A percentile compares a stretch with the other conserved stretches of the same genome.
These are phyloP conservation scores for Plasmodium coatneyi DNA, from an alignment of 169 alveolate species.

Conservation along the genomic window DNA sequence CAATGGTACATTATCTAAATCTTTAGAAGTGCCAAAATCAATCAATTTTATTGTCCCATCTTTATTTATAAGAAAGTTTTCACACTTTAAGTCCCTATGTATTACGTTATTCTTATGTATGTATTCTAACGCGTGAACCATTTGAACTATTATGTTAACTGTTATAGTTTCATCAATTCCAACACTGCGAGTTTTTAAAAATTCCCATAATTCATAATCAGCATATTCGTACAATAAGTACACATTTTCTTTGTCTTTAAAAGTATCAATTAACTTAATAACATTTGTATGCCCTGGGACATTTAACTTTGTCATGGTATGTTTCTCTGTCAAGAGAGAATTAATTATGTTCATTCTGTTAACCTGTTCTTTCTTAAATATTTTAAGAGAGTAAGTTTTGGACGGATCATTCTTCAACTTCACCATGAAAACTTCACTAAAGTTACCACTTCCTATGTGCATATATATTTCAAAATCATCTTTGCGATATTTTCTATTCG, in stretches of 20 bases:
- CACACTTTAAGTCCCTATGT: constrained; percentile 96
- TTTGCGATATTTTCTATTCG: constrained; percentile 66
- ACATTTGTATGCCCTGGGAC: constrained; percentile 87
- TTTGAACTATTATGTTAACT: constrained; percentile 81
- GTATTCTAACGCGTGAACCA: constrained; percentile 90
- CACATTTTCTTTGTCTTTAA: constrained; percentile 84
- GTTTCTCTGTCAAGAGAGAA: constrained; percentile 85
- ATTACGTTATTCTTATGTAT: constrained; percentile 91
- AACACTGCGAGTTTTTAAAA: constrained; percentile 76
- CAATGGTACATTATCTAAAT: constrained; percentile 71
- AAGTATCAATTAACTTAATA: constrained; percentile 83
- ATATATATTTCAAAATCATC: constrained; percentile 86
- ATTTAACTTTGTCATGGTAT: constrained; percentile 79
- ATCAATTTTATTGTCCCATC: constrained; percentile 94
- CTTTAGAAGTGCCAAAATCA: constrained; percentile 94
- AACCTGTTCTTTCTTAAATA: constrained; percentile 85
- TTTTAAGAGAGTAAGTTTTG: constrained; percentile 84
- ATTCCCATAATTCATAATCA: constrained; percentile 88
- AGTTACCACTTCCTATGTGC: constrained; percentile 86
- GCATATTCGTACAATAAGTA: constrained; percentile 86
- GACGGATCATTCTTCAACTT: constrained; percentile 81
- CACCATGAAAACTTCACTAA: constrained; percentile 87
- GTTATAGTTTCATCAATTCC: constrained; percentile 84
- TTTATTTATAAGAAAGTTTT: constrained; percentile 91
- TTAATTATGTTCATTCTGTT: constrained; percentile 65